These are phyloP conservation scores for Neolentinus lepideus DNA, from an alignment of 1,284 basidiomycete species.

Conservation along the genomic window DNA sequence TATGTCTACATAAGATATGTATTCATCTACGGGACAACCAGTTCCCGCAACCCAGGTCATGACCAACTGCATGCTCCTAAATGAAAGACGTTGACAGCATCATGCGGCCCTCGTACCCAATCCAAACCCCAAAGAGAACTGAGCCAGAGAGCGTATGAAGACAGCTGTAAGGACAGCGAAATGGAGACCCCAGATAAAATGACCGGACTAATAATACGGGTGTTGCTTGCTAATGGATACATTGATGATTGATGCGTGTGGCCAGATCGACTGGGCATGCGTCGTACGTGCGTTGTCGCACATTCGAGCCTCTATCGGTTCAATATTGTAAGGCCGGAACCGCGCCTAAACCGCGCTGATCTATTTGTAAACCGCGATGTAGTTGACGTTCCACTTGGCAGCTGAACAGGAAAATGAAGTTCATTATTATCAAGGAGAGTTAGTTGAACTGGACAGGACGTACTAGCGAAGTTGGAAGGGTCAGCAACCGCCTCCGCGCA, in stretches of 20 bases:
- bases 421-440: slow-evolving; percentile 7
- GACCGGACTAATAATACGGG: background rate
- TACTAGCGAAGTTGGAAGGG: slow-evolving; percentile 53
- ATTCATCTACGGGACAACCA: background rate
- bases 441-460: slow-evolving; percentile 16
- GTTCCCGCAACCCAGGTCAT: background rate
- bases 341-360: slow-evolving; percentile 2
- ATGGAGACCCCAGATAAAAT: background rate
- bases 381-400: slow-evolving; percentile 53
- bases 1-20: background rate
- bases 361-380: slow-evolving; percentile 25
- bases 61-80: background rate
- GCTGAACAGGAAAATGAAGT: slow-evolving; percentile 24
- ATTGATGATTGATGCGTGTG: slow-evolving; percentile 3
- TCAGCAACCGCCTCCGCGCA: slow-evolving; percentile 61
- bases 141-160: background rate
- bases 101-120: background rate
- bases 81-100: background rate
- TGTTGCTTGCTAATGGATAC: background rate
- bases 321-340: background rate
- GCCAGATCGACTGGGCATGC: background rate
- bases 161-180: background rate
- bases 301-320: background rate
- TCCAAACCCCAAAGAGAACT: background rate
- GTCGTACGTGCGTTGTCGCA: background rate